Percentiles rank a stretch among this genome's conserved stretches.
phyloP scores from a whole-genome alignment of 2,329 filamentous ascomycete species.

The Corynespora cassiicola region DNA sequence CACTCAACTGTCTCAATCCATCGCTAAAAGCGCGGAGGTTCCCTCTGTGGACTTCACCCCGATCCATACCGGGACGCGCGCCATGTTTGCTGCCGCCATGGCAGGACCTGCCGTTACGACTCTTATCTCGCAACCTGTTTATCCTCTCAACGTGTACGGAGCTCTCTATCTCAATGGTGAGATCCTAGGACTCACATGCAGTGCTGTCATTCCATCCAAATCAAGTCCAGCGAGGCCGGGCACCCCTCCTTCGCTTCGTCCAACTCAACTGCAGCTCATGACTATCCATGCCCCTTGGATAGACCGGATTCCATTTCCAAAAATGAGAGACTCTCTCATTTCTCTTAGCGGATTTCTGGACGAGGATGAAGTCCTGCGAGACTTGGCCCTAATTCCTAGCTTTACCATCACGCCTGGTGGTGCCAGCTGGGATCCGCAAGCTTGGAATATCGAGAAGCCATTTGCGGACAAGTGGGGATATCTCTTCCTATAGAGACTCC shows the following conservation, averaged over 20 bases:
- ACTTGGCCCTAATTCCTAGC: conserved; percentile 41
- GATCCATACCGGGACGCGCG: too few relatives aligned
- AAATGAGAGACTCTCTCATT: conserved; percentile 49
- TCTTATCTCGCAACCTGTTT: conserved; percentile 11
- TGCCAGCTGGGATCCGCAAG: conserved; percentile 39
- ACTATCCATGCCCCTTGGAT: conserved; percentile 48
- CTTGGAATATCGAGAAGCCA: conserved; percentile 42
- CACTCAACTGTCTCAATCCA: too few relatives aligned
- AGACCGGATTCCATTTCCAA: conserved; percentile 51
- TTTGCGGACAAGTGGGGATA: conserved; percentile 48
- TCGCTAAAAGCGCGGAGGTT: too few relatives aligned
- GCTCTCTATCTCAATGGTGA: conserved; percentile 41
- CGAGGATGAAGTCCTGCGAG: conserved; percentile 44
- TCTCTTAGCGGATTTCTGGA: conserved; percentile 36
- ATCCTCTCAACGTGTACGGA: conserved; percentile 27
- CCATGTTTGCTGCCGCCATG: too few relatives aligned
- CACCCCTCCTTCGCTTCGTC: conserved; percentile 34
- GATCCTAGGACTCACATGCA: conserved; percentile 37
- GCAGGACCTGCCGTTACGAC: too few relatives aligned
- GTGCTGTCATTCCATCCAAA: conserved; percentile 23
- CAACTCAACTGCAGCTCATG: conserved; percentile 41
- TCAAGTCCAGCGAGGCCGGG: conserved; percentile 24
- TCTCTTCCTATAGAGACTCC: too few relatives aligned
- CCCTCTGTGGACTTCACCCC: too few relatives aligned
- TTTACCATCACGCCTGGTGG: conserved; percentile 36